Percentiles rank a stretch among this genome's conserved stretches.
phyloP scores from a whole-genome alignment of 2,329 filamentous ascomycete species.

The Xylaria sp. region DNA sequence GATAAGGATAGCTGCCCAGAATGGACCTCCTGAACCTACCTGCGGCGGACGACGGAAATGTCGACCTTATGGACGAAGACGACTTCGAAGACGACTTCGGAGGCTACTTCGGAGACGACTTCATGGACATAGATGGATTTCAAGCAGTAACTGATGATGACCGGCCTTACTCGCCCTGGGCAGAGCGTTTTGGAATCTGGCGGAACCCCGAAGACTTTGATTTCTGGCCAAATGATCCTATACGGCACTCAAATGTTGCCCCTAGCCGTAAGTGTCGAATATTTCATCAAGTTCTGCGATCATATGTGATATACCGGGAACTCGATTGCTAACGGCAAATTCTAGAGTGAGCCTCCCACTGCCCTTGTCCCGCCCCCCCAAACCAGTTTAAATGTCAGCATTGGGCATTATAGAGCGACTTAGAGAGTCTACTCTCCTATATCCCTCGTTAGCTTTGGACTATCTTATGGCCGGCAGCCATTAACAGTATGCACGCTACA shows the following conservation, averaged over 20 bases:
- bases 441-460: background rate
- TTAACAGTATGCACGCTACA: constrained; percentile 13
- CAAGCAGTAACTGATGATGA: background rate
- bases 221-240: background rate
- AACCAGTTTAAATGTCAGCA: background rate
- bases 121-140: too few relatives aligned
- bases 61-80: too few relatives aligned
- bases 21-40: background rate
- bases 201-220: too few relatives aligned
- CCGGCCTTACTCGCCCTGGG: constrained; percentile 31
- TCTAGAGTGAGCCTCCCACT: constrained; percentile 23
- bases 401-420: background rate
- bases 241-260: constrained; percentile 26
- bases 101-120: too few relatives aligned
- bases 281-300: background rate
- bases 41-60: too few relatives aligned
- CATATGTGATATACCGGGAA: background rate
- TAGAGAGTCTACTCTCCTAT: background rate
- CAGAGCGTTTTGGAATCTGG: constrained; percentile 19
- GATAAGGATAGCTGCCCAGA: background rate
- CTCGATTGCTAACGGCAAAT: background rate
- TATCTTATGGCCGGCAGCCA: background rate
- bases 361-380: background rate
- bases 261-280: constrained; percentile 29
- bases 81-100: too few relatives aligned